Evolutionary conservation across 129 eudicot species (phyloP), one percentile per base, ranked within the genome.

Genomic region (Tagetes erecta): DNA sequence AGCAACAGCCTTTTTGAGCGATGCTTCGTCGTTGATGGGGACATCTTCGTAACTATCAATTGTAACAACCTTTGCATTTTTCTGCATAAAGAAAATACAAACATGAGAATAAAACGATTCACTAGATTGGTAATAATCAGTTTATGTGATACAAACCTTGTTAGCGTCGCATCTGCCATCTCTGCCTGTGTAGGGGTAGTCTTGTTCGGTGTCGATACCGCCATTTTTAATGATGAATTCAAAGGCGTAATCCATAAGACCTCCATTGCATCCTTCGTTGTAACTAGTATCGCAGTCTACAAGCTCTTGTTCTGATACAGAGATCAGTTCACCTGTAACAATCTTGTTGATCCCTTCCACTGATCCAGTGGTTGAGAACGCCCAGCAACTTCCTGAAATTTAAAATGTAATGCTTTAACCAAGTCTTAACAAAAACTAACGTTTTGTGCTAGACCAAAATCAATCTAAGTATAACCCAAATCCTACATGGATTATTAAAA

Each of bases 381-480:
- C 98, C 98, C 98, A 92, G 60, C 98, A 92, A 84, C 98, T 92
- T 83, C 98, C 98, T 92, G 45, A 72, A 91, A 47, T 44, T 75
- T 12, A 11, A 0, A 12, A 35, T 3, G 55, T 3, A n/a, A 20
- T 20, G 27, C 27, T 20, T 20, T 20, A 20, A 20, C 27, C 27
- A 20, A 20, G 27, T 20, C 0, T 20, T 20, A 20, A 20, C 27
- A 20, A 20, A 20, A 20, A 20, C 27, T 20, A 20, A 20, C 27
- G 27, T 20, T 20, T 20, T 20, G 27, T 20, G 27, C 27, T 20
- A 20, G 27, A 20, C 27, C 27, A 20, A 20, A 20, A 20, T 20
- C 0, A 20, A 20, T 20, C 27, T 20, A 20, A 20, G 27, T 20
- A 20, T 20, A 20, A 20, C 27, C 27, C 27, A 20, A 20, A 20